phyloP scores from a whole-genome alignment of 1,284 basidiomycete species.

The Sphaerobolus stellatus region DNA sequence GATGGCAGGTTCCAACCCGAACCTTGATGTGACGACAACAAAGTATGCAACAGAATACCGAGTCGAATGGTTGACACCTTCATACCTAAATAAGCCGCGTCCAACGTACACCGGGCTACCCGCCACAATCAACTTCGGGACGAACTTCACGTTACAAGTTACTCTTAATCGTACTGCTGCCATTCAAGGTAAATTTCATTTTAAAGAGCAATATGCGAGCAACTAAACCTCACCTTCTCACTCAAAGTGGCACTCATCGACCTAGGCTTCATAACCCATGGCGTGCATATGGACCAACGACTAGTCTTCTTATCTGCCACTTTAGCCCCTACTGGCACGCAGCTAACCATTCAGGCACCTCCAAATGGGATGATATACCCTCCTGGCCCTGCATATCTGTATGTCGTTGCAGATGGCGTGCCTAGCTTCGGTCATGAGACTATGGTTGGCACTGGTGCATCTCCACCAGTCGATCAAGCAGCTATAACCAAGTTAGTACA shows the following conservation, averaged over 20 bases:
- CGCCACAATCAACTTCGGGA: conserved; percentile 1
- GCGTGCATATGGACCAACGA: conserved; percentile 30
- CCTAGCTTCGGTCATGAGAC: conserved; percentile 33
- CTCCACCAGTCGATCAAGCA: conserved; percentile 16
- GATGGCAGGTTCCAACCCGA: conserved; percentile 35
- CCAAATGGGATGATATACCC: conserved; percentile 27
- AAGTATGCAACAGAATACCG: conserved; percentile 31
- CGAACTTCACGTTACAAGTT: conserved; percentile 15
- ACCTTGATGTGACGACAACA: conserved; percentile 23
- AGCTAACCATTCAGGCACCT: conserved; percentile 23
- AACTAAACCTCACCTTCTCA: not conserved
- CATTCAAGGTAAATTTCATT: not conserved
- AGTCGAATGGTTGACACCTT: conserved; percentile 31
- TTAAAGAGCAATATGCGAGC: not conserved
- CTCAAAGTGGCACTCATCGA: conserved; percentile 27
- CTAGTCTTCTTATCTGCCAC: conserved; percentile 27
- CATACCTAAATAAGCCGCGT: conserved; percentile 24
- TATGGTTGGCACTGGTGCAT: conserved; percentile 27
- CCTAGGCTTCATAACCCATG: conserved; percentile 28
- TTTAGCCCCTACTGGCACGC: not conserved
- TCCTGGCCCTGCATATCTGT: conserved; percentile 40
- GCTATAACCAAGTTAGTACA: conserved; percentile 12
- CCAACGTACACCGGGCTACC: conserved; percentile 14
- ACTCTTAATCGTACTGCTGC: not conserved
- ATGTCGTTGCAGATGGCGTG: conserved; percentile 38